These are phyloP conservation scores for Artomyces pyxidatus DNA, from an alignment of 768 basidiomycete species.

Conservation along the genomic window DNA sequence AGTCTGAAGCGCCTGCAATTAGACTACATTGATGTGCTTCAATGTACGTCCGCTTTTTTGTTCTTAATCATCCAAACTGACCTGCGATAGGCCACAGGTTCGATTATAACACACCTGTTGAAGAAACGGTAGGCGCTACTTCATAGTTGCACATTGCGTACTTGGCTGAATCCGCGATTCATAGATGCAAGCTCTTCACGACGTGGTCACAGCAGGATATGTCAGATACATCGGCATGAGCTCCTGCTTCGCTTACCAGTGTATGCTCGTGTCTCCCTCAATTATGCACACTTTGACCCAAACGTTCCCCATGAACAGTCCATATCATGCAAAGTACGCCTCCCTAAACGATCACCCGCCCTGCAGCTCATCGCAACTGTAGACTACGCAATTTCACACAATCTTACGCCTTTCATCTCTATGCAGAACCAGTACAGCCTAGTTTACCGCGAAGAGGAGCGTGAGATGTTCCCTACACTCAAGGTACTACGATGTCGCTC, in stretches of 20 bases:
- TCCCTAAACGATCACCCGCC: conserved; percentile 18
- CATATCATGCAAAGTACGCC: conserved; percentile 24
- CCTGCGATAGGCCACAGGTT: conserved; percentile 24
- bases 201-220: conserved; percentile 33
- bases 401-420: neutral
- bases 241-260: conserved; percentile 26
- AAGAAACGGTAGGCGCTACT: conserved; percentile 21
- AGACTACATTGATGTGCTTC: conserved; percentile 54
- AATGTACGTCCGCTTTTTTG: conserved; percentile 25
- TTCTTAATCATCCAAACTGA: neutral
- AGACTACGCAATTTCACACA: conserved; percentile 19
- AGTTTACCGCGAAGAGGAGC: conserved; percentile 39
- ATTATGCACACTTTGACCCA: neutral
- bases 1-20: conserved; percentile 34
- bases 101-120: conserved; percentile 33
- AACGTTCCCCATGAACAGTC: conserved; percentile 13
- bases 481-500: conserved; percentile 13
- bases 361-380: conserved; percentile 18
- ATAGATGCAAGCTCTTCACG: conserved; percentile 34
- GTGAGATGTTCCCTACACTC: conserved; percentile 32
- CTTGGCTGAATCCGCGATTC: neutral
- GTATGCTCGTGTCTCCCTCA: conserved; percentile 8
- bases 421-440: conserved; percentile 35
- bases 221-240: conserved; percentile 32
- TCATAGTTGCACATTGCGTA: neutral